phyloP scores from a whole-genome alignment of 2,329 filamentous ascomycete species.

The Colletotrichum lini region DNA sequence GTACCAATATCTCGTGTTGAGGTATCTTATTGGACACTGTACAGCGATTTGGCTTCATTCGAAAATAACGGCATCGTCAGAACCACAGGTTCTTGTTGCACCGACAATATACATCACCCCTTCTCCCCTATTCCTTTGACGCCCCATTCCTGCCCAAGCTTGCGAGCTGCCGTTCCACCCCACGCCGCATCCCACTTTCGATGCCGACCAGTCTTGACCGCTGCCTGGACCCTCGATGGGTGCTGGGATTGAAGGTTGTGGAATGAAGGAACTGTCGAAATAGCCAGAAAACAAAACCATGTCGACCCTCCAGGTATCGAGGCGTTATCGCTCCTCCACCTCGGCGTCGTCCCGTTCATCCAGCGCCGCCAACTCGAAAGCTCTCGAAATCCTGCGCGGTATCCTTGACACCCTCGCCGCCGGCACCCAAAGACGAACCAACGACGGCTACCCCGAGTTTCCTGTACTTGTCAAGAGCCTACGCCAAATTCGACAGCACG shows the following conservation, averaged over 20 bases:
- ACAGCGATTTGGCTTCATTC: conserved; percentile 7
- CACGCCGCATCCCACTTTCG: conserved; percentile 34
- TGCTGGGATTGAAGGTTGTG: conserved; percentile 46
- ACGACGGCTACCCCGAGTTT: conserved; percentile 64
- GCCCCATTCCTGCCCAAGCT: conserved; percentile 12
- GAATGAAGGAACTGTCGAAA: conserved; percentile 40
- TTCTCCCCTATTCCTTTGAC: neutral
- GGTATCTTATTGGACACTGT: neutral
- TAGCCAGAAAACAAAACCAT: conserved; percentile 52
- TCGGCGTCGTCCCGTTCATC: conserved; percentile 71
- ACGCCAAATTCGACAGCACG: conserved; percentile 76
- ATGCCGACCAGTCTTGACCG: conserved; percentile 40
- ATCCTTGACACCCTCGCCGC: conserved; percentile 65
- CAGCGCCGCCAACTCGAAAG: conserved; percentile 70
- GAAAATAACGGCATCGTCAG: conserved; percentile 48
- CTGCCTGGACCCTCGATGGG: conserved; percentile 53
- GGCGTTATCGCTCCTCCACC: conserved; percentile 76
- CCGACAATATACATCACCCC: neutral
- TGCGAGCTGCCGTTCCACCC: conserved; percentile 25
- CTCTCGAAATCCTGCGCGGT: conserved; percentile 70
- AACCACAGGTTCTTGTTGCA: conserved; percentile 39
- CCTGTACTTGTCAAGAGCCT: conserved; percentile 68
- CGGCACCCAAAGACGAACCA: conserved; percentile 51
- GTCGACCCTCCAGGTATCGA: conserved; percentile 60
- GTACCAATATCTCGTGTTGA: conserved; percentile 19